These are phyloP conservation scores for Geotrichum reessii DNA, from an alignment of 1,139 yeast genomes.

Conservation along the genomic window DNA sequence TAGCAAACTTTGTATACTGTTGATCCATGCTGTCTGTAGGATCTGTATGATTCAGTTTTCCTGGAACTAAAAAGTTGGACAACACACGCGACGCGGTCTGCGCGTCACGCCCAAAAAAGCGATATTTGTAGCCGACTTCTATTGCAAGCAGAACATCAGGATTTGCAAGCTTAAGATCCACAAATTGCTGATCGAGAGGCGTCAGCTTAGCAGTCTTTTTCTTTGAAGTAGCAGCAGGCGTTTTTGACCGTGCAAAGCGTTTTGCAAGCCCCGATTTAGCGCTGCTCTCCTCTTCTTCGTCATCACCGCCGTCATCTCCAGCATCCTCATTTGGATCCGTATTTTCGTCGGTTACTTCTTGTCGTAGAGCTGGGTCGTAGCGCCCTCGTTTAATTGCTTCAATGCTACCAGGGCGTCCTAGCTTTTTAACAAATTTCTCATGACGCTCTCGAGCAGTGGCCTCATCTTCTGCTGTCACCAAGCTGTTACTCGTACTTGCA, in stretches of 20 bases:
- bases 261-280: neutral
- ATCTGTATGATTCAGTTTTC: constrained; percentile 34
- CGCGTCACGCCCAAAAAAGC: constrained; percentile 83
- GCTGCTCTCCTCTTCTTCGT: constrained; percentile 2
- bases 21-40: constrained; percentile 17
- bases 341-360: neutral
- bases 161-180: constrained; percentile 54
- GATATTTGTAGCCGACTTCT: constrained; percentile 88
- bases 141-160: constrained; percentile 67
- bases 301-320: constrained; percentile 7
- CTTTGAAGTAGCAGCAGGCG: neutral
- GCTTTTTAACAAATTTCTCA: constrained; percentile 19
- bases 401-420: constrained; percentile 24
- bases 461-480: neutral
- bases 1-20: constrained; percentile 57
- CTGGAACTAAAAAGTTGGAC: constrained; percentile 64
- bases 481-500: neutral
- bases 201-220: constrained; percentile 42
- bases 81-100: constrained; percentile 56
- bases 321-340: neutral
- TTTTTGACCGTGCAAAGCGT: neutral
- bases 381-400: constrained; percentile 20
- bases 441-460: constrained; percentile 14
- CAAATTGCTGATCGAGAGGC: constrained; percentile 74
- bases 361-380: constrained; percentile 4